Conservation (phyloP, 371 early-diverging fungal species). For the Massospora cicadina region DNA sequence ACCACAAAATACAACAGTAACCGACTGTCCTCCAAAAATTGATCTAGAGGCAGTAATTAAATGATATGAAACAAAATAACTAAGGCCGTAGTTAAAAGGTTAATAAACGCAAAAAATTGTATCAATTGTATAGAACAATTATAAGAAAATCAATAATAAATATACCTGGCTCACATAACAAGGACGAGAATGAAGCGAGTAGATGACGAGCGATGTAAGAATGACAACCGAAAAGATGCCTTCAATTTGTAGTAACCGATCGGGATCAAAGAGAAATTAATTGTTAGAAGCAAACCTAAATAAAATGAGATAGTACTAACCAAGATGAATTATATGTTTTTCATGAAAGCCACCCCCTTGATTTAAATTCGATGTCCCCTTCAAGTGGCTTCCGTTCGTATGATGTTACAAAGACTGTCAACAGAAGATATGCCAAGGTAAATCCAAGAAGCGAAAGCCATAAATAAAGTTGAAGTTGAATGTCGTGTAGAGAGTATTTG, state of each 20-base stretch:
- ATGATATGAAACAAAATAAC: not conserved
- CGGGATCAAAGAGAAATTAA: conserved; percentile 21
- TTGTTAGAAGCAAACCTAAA: conserved; percentile 20
- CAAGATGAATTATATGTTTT: conserved; percentile 24
- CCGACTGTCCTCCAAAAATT: conserved; percentile 32
- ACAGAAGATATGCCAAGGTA: conserved; percentile 31
- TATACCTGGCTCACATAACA: conserved; percentile 24
- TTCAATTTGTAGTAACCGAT: conserved; percentile 18
- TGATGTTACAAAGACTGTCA: conserved; percentile 47
- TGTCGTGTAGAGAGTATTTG: conserved; percentile 5
- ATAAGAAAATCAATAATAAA: conserved; percentile 8
- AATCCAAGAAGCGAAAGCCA: conserved; percentile 34
- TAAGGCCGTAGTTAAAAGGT: no score
- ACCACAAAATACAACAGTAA: conserved; percentile 30
- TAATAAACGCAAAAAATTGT: no score
- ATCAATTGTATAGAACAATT: conserved; percentile 5
- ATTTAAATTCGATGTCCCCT: conserved; percentile 47
- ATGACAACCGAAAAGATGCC: conserved; percentile 23
- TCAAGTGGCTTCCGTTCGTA: conserved; percentile 39
- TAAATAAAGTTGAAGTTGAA: conserved; percentile 24
- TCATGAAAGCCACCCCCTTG: conserved; percentile 46
- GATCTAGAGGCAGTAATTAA: conserved; percentile 14
- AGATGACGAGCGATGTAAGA: conserved; percentile 19
- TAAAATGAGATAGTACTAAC: no score
- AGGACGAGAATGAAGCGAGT: conserved; percentile 21